Conservation (phyloP, 2,329 filamentous ascomycete genomes). For the Calcarisporium arbuscula region DNA sequence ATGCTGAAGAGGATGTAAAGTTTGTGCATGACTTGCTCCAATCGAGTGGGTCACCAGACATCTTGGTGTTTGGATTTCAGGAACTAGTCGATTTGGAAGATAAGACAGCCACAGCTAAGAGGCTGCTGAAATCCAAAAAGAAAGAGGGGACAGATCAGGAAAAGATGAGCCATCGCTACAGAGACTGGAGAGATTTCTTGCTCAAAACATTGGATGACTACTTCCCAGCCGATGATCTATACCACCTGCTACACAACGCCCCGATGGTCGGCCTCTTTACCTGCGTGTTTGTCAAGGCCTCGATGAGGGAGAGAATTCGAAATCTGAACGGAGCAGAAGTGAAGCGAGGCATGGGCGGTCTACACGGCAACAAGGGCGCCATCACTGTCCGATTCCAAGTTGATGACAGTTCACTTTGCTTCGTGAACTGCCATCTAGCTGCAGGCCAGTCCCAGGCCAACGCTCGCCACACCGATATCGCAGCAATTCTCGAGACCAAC, state of each 20-base stretch:
- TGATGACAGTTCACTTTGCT: conserved; percentile 90
- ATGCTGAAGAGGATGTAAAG: conserved; percentile 60
- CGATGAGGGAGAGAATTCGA: conserved; percentile 67
- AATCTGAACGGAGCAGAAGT: conserved; percentile 76
- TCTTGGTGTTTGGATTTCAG: conserved; percentile 93
- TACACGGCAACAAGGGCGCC: conserved; percentile 95
- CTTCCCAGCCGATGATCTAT: conserved; percentile 69
- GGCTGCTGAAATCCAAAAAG: conserved; percentile 86
- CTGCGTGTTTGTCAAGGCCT: conserved; percentile 86
- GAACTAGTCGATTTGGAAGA: conserved; percentile 97
- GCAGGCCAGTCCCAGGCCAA: conserved; percentile 88
- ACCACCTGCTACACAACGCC: conserved; percentile 80
- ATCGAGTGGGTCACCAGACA: conserved; percentile 73
- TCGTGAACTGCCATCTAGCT: conserved; percentile 95
- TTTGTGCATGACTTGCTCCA: conserved; percentile 80
- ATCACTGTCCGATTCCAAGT: conserved; percentile 86
- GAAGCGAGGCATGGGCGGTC: conserved; percentile 91
- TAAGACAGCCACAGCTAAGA: conserved; percentile 95
- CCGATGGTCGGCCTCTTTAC: conserved; percentile 90
- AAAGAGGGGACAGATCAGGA: conserved; percentile 75
- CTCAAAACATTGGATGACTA: conserved; percentile 75
- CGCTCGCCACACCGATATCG: conserved; percentile 86
- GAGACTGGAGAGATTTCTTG: conserved; percentile 91
- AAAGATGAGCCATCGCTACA: conserved; percentile 94
- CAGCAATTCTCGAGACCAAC: conserved; percentile 76